Evolutionary conservation across 768 basidiomycete species (phyloP).

Genomic region (Lactifluus volemus): DNA sequence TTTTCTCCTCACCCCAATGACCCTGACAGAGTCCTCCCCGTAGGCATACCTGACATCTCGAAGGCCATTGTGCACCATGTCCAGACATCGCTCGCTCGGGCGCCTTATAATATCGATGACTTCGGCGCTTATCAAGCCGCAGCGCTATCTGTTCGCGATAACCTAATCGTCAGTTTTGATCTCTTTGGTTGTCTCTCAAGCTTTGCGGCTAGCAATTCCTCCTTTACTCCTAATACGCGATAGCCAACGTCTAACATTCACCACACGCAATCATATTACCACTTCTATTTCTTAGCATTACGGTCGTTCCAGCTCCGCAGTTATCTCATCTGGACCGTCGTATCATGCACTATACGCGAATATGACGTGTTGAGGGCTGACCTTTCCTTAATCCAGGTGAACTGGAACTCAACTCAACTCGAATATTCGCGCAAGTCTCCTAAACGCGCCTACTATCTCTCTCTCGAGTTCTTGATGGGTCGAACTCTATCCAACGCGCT

Average conservation of each 20-base stretch:
- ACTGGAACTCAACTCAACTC: slow-evolving; percentile 81
- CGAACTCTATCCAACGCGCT: slow-evolving; percentile 73
- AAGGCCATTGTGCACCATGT: slow-evolving; percentile 76
- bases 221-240: not conserved
- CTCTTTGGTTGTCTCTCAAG: not conserved
- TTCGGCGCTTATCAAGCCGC: slow-evolving; percentile 89
- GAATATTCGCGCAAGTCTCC: slow-evolving; percentile 73
- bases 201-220: not conserved
- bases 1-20: not conserved
- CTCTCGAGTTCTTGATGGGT: slow-evolving; percentile 88
- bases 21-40: not conserved
- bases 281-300: not conserved
- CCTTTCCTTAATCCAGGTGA: slow-evolving; percentile 37
- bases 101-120: slow-evolving; percentile 81
- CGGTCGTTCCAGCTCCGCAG: not conserved
- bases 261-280: not conserved
- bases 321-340: not conserved
- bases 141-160: slow-evolving; percentile 81
- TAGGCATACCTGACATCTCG: slow-evolving; percentile 56
- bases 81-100: slow-evolving; percentile 83
- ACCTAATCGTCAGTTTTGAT: slow-evolving; percentile 53
- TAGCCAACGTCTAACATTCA: not conserved
- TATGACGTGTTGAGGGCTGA: not conserved
- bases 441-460: slow-evolving; percentile 92
- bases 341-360: not conserved